phyloP scores from a whole-genome alignment of 805 yeast species.

The Spathaspora gorwiae region DNA sequence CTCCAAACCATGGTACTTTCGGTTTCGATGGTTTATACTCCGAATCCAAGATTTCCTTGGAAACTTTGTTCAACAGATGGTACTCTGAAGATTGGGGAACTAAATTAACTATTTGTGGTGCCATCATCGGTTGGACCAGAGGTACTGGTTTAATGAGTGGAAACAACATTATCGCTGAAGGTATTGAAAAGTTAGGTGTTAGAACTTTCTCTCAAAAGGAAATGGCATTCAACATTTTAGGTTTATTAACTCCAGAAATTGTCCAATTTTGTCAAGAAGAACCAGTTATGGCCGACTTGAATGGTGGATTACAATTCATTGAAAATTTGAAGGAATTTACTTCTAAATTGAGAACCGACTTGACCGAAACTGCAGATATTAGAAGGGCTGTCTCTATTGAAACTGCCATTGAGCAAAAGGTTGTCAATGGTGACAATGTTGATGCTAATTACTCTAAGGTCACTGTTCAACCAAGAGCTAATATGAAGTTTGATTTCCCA shows the following conservation, averaged over 20 bases:
- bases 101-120: slow-evolving; percentile 95
- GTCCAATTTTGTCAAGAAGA: slow-evolving; percentile 83
- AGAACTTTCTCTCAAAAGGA: slow-evolving; percentile 98
- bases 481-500: slow-evolving; percentile 93
- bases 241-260: slow-evolving; percentile 84
- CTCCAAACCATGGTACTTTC: slow-evolving; percentile 98
- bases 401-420: slow-evolving; percentile 80
- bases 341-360: slow-evolving; percentile 68
- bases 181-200: slow-evolving; percentile 91
- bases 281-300: slow-evolving; percentile 96
- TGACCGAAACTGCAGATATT: slow-evolving; percentile 79
- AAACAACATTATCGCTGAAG: slow-evolving; percentile 96
- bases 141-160: slow-evolving; percentile 99
- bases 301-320: slow-evolving; percentile 96
- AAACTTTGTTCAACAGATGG: slow-evolving; percentile 98
- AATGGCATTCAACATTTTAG: slow-evolving; percentile 97
- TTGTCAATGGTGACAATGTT: slow-evolving; percentile 81
- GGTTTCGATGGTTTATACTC: slow-evolving; percentile 98
- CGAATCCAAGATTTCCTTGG: slow-evolving; percentile 92
- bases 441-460: slow-evolving; percentile 81
- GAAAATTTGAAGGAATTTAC: slow-evolving; percentile 89
- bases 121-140: slow-evolving; percentile 99
- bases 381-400: slow-evolving; percentile 95
- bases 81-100: slow-evolving; percentile 94
- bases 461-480: slow-evolving; percentile 86